Evolutionary conservation across 495 filamentous ascomycete species (phyloP), one percentile per base, ranked within the genome.

Genomic region (Penicillium daleae): DNA sequence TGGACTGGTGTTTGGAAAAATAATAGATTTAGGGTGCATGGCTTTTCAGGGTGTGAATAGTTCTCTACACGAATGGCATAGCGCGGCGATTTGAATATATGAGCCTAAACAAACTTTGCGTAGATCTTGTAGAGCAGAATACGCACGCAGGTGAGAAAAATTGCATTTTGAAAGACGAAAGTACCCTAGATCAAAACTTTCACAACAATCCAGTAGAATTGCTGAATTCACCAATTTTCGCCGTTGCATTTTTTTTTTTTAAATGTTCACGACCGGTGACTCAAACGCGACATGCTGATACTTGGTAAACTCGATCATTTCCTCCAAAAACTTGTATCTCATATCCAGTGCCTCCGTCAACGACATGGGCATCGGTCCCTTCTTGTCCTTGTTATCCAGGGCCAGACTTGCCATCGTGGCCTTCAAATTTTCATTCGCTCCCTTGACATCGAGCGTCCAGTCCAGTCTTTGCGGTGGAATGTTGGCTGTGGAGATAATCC

Each of bases 401-500:
- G 76, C 66, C 21, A 79, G 46, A 37, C 64, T 64, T n/a, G 55
- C 57, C 53, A 78, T 56, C 15, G 64, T 56, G 35, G 49, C 15
- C 13, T 61, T 52, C 24, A 66, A 26, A 2, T 68, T 42, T 6
- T 57, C 42, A 0, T 56, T 58, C 4, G 68, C 50, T 0, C 68
- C 60, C 2, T 61, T 29, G 0, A 65, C 48, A 51, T 70, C 66
- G 12, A 64, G 56, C 17, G 70, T 74, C 78, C 78, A 81, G 60
- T 80, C 75, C 3, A 73, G 19, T 15, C 75, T 65, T 62, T 84
- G 86, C 0, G 85, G 84, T 4, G 86, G 85, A 0, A 89, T 79
- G 59, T 84, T 82, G 0, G 80, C 78, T 0, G 86, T 86, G 2
- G 77, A 82, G 35, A 86, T 79, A 52, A 86, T 78, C 8, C 85